These are phyloP conservation scores for Aspergillus sp. DNA, from an alignment of 2,329 filamentous ascomycete genomes.

Conservation along the genomic window DNA sequence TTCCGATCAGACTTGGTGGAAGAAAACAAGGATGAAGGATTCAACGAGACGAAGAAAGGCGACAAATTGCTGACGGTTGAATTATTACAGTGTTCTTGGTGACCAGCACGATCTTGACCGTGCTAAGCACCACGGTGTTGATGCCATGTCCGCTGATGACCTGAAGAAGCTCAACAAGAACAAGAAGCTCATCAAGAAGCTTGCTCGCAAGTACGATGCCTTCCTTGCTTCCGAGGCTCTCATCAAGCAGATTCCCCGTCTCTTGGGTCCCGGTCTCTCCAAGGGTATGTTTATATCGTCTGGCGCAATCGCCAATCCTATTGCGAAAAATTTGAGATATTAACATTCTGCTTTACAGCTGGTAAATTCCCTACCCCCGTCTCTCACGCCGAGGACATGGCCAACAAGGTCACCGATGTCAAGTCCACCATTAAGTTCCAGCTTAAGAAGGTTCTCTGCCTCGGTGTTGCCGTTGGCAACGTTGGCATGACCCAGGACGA, in stretches of 20 bases:
- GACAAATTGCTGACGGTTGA: slow-evolving; percentile 8
- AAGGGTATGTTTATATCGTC: slow-evolving; percentile 61
- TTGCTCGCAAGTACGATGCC: slow-evolving; percentile 99
- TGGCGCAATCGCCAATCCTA: neutral
- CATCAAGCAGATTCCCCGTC: slow-evolving; percentile 99
- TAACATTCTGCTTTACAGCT: slow-evolving; percentile 52
- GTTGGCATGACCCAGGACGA: slow-evolving; percentile 96
- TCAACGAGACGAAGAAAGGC: slow-evolving; percentile 2
- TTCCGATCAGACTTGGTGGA: slow-evolving; percentile 2
- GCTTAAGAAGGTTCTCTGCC: slow-evolving; percentile 99
- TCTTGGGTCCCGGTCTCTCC: slow-evolving; percentile 95
- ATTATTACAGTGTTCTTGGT: slow-evolving; percentile 63
- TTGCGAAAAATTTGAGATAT: slow-evolving; percentile 4
- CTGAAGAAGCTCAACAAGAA: slow-evolving; percentile 99
- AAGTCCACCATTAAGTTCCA: slow-evolving; percentile 99
- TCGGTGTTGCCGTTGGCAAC: slow-evolving; percentile 98
- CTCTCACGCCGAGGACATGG: slow-evolving; percentile 92
- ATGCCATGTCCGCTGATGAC: slow-evolving; percentile 97
- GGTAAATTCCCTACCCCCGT: slow-evolving; percentile 99
- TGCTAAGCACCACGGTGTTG: slow-evolving; percentile 97
- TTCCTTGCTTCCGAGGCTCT: slow-evolving; percentile 95
- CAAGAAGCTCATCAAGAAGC: slow-evolving; percentile 99
- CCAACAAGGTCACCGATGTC: slow-evolving; percentile 95
- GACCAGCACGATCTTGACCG: slow-evolving; percentile 99
- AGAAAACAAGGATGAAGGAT: neutral